Conservation (phyloP, 257 asterid genomes). For the Fraxinus pennsylvanica region DNA sequence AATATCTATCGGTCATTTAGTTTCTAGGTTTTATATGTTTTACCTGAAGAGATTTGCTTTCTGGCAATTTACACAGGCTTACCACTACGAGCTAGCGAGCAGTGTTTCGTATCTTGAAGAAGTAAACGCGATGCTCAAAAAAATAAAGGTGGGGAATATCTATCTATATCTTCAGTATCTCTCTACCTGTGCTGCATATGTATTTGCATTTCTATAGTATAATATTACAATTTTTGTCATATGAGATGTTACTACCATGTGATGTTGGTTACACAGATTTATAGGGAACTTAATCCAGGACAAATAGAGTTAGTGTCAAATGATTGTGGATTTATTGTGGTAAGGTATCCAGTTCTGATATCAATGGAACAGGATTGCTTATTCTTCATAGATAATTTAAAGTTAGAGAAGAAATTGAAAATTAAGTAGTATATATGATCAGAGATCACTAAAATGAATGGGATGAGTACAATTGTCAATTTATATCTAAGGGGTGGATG, state of each 20-base stretch:
- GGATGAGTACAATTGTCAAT: background rate
- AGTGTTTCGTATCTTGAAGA: conserved; percentile 80
- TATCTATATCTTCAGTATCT: background rate
- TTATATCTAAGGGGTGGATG: background rate
- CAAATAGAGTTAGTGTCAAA: background rate
- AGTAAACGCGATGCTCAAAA: conserved; percentile 66
- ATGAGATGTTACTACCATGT: conserved; percentile 4
- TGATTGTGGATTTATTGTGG: background rate
- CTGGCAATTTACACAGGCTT: conserved; percentile 54
- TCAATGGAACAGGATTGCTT: background rate
- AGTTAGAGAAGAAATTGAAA: background rate
- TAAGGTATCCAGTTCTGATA: background rate
- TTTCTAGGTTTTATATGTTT: background rate
- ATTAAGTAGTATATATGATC: background rate
- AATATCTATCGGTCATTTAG: background rate
- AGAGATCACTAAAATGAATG: background rate
- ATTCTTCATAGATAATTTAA: background rate
- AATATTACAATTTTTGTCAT: background rate
- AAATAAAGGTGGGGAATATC: conserved; percentile 53
- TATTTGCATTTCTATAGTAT: background rate
- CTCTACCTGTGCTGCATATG: background rate
- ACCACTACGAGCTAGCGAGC: conserved; percentile 75
- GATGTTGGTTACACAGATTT: background rate
- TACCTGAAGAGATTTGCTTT: background rate
- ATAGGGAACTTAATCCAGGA: background rate